Percentiles rank a stretch among this genome's conserved stretches.
Conservation (phyloP, 1,139 yeast genomes). For the Pichia sp. region DNA sequence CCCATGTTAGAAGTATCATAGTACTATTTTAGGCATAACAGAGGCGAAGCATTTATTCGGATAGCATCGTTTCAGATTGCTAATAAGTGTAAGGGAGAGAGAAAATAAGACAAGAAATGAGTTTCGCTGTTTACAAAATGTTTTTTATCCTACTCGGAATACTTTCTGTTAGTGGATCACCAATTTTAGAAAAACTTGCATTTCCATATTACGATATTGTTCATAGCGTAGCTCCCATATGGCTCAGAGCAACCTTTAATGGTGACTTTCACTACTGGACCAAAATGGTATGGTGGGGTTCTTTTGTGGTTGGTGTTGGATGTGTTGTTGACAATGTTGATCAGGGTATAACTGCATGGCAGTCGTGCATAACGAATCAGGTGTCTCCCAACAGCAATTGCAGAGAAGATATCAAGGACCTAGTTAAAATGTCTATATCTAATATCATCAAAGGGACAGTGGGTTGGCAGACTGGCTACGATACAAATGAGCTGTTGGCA, state of each 20-base stretch:
- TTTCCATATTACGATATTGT: not conserved
- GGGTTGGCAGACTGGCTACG: not conserved
- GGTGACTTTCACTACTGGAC: not conserved
- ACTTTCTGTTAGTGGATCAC: not conserved
- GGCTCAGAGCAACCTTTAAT: not conserved
- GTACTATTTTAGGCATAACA: too few relatives aligned
- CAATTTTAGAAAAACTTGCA: not conserved
- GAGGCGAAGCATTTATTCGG: too few relatives aligned
- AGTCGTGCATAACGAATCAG: not conserved
- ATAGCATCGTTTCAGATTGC: too few relatives aligned
- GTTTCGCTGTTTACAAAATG: not conserved
- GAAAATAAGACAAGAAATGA: not conserved
- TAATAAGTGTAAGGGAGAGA: too few relatives aligned
- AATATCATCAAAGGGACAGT: not conserved
- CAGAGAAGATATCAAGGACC: not conserved
- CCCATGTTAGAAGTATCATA: too few relatives aligned
- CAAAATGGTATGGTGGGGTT: not conserved
- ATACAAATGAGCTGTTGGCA: not conserved
- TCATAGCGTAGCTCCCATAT: not conserved
- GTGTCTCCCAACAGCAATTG: not conserved
- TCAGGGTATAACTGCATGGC: not conserved
- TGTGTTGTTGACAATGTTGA: not conserved
- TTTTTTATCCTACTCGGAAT: not conserved
- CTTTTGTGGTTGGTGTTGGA: not conserved
- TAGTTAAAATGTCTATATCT: not conserved